Base-by-base conservation (phyloP, 805 yeast species). In the Suhomyces vadensis region DNA sequence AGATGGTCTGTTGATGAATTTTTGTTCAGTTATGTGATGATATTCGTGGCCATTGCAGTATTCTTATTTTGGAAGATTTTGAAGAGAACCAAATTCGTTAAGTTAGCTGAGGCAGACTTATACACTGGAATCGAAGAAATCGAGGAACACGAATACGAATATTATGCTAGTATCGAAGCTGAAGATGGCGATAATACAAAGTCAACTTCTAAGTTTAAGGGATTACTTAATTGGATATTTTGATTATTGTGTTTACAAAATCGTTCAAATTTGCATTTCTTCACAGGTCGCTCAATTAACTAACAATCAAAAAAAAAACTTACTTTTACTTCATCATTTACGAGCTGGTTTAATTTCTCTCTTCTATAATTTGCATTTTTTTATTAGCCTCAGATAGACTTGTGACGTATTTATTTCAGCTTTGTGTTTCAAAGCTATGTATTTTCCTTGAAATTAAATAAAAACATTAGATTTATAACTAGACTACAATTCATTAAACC, bases 1-100 rank as follows among this genome's bases (percentile, higher is more conserved):
- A 58, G 67, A 43, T 87, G 92, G 90, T 61, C 72, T 14, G 73
- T 74, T 14, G 72, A 81, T 46, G 66, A 72, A 6, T 88, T 88
- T 64, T 68, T 87, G 52, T 85, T 80, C 64, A 77, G 78, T 55
- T 88, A 88, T 57, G 69, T 88, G 47, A 83, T 85, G 83, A 74
- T 87, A 9, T 86, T 87, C 46, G 63, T 71, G 14, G 50, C 61
- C 4, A 42, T 63, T 31, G 68, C 56, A 5, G 58, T 64, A n/a
- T 65, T 50, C 49, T 42, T 57, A 16, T 49, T 61, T 39, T 71
- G 74, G 74, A 70, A 71, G 40, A 17, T 71, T 5, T 35, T 59
- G 39, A 70, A 64, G 55, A 63, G 60, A 48, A 63, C 74, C 8
- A 67, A 65, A 40, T 59, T 60, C 44, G 52, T 75, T 41, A 65